Conservation (phyloP, 2,329 filamentous ascomycete species). For the Penicillium vulpinum region DNA sequence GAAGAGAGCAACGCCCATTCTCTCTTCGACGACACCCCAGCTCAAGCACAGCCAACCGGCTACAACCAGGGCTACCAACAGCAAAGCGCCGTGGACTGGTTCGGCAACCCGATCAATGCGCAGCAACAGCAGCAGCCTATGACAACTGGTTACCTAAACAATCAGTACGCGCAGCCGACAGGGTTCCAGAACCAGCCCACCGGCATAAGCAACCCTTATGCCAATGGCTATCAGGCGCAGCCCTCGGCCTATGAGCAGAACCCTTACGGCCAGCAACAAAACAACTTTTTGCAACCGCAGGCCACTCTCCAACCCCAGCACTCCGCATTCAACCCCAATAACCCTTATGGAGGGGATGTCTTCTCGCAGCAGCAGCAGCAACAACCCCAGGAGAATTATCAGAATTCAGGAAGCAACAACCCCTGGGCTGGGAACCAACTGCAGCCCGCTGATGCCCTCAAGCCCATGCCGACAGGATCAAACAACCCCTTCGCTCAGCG, state of each 20-base stretch:
- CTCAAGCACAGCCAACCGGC: conserved; percentile 77
- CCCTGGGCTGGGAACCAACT: conserved; percentile 73
- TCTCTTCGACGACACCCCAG: conserved; percentile 79
- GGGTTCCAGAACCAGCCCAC: conserved; percentile 64
- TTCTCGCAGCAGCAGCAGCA: conserved; percentile 48
- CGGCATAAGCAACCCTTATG: conserved; percentile 68
- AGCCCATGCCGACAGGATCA: conserved; percentile 85
- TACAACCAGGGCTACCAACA: conserved; percentile 98
- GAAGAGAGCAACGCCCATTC: conserved; percentile 82
- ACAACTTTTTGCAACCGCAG: conserved; percentile 52
- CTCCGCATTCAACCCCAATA: conserved; percentile 58
- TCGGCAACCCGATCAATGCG: conserved; percentile 87
- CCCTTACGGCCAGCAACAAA: conserved; percentile 42
- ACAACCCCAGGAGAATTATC: conserved; percentile 59
- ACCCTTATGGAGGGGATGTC: conserved; percentile 55
- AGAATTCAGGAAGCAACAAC: conserved; percentile 85
- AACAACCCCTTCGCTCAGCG: conserved; percentile 92
- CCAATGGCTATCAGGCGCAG: conserved; percentile 66
- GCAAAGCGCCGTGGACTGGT: conserved; percentile 93
- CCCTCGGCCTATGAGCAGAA: conserved; percentile 67
- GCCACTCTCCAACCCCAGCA: conserved; percentile 58
- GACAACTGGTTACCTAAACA: conserved; percentile 66
- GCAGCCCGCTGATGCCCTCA: conserved; percentile 62
- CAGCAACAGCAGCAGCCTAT: conserved; percentile 69
- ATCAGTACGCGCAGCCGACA: conserved; percentile 73